A percentile compares a stretch with the other conserved stretches of the same genome.
phyloP scores from a whole-genome alignment of 1,139 yeast species.

The Hemisphaericaspora xylanilytica region DNA sequence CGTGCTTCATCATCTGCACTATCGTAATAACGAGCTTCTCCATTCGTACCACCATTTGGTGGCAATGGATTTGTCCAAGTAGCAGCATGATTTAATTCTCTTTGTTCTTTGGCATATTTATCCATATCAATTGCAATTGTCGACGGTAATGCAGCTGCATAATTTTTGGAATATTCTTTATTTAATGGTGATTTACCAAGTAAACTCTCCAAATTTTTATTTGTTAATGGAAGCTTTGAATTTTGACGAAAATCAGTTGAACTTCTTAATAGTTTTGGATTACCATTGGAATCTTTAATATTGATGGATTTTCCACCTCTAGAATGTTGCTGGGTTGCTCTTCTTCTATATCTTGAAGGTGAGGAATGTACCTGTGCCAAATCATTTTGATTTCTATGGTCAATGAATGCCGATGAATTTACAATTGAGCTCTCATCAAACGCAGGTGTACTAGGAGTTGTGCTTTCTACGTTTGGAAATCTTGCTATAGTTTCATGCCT shows the following conservation, averaged over 20 bases:
- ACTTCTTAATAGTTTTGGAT: neutral
- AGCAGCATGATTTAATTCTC: constrained; percentile 22
- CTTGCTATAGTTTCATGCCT: neutral
- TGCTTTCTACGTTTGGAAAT: neutral
- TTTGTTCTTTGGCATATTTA: constrained; percentile 35
- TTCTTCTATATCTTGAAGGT: constrained; percentile 33
- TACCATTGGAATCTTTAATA: neutral
- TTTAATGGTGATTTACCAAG: constrained; percentile 13
- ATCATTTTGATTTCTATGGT: constrained; percentile 32
- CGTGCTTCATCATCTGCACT: constrained; percentile 15
- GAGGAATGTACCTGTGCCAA: constrained; percentile 31
- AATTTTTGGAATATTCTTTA: constrained; percentile 9
- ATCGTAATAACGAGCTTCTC: constrained; percentile 3
- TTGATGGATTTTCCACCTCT: neutral
- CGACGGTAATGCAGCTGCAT: constrained; percentile 17
- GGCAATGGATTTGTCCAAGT: constrained; percentile 18
- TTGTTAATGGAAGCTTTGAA: constrained; percentile 35
- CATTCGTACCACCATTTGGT: constrained; percentile 2
- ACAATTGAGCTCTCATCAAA: constrained; percentile 3
- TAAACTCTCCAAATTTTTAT: constrained; percentile 34
- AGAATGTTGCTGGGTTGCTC: constrained; percentile 17
- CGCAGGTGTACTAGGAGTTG: neutral
- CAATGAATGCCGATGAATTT: constrained; percentile 29
- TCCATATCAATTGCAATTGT: constrained; percentile 42
- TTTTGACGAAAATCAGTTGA: constrained; percentile 1